These are phyloP conservation scores for Scalesia atractyloides DNA, from an alignment of 129 eudicot species.

Conservation along the genomic window DNA sequence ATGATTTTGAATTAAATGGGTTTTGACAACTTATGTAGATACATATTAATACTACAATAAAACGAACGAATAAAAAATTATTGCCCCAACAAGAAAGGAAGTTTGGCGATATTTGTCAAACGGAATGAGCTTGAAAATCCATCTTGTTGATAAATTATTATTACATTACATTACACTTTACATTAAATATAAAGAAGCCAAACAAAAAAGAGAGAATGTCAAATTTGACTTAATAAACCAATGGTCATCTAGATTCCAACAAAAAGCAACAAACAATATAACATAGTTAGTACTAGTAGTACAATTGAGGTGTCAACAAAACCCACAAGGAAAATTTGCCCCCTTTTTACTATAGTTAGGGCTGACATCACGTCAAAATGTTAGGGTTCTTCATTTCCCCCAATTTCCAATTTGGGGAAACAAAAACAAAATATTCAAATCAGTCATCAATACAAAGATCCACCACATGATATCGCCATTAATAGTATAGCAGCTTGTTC, in stretches of 20 bases:
- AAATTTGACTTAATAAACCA: slow-evolving; percentile 13
- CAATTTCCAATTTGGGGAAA: slow-evolving; percentile 12
- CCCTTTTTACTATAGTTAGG: neutral
- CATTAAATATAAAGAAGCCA: neutral
- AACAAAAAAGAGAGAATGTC: neutral
- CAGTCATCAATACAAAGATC: slow-evolving; percentile 40
- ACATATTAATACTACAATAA: too few relatives aligned
- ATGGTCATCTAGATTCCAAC: slow-evolving; percentile 14
- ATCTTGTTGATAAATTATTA: neutral
- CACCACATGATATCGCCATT: slow-evolving; percentile 84
- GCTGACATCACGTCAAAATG: neutral
- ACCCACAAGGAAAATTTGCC: neutral
- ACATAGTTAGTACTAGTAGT: slow-evolving; percentile 8
- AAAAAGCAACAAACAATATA: slow-evolving; percentile 5
- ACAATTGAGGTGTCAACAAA: slow-evolving; percentile 17
- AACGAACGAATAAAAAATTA: too few relatives aligned
- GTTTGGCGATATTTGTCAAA: neutral
- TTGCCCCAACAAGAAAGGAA: too few relatives aligned
- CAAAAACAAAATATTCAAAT: neutral
- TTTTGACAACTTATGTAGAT: too few relatives aligned
- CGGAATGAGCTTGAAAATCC: neutral
- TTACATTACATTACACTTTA: neutral
- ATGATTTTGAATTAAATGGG: too few relatives aligned
- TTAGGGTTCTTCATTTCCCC: slow-evolving; percentile 38
- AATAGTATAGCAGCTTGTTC: slow-evolving; percentile 71